Evolutionary conservation across 495 filamentous ascomycete genomes (phyloP).

Genomic region (Talaromyces thailandensis): DNA sequence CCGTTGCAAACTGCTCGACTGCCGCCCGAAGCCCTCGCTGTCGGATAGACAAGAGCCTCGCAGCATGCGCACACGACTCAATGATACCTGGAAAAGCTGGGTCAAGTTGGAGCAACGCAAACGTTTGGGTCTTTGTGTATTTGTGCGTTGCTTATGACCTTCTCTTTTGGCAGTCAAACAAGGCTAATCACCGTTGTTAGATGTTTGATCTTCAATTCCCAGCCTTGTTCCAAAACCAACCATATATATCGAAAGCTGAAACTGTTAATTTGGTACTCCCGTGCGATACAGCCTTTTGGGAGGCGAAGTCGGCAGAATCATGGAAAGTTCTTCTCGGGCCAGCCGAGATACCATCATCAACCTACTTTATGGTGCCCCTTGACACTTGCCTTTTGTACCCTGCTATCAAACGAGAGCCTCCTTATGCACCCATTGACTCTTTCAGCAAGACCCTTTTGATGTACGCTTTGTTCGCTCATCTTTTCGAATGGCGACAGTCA

Average conservation of each 20-base stretch:
- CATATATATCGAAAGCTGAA: slow-evolving; percentile 18
- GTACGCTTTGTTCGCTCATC: slow-evolving; percentile 17
- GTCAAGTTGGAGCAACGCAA: slow-evolving; percentile 15
- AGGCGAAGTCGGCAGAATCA: slow-evolving; percentile 9
- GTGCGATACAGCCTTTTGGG: slow-evolving; percentile 14
- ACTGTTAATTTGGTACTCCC: slow-evolving; percentile 16
- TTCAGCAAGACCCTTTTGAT: slow-evolving; percentile 18
- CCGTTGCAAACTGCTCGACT: slow-evolving; percentile 16
- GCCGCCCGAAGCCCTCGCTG: slow-evolving; percentile 9
- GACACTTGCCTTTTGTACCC: slow-evolving; percentile 12
- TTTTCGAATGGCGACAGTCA: slow-evolving; percentile 20
- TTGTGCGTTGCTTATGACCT: slow-evolving; percentile 9
- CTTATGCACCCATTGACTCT: slow-evolving; percentile 10
- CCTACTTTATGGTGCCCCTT: slow-evolving; percentile 15
- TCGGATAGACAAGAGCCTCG: slow-evolving; percentile 3
- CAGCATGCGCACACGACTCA: slow-evolving; percentile 8
- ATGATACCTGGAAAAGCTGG: slow-evolving; percentile 16
- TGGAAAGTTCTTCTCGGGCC: slow-evolving; percentile 15
- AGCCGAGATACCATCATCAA: slow-evolving; percentile 12
- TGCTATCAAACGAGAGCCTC: slow-evolving; percentile 2
- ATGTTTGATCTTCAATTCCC: slow-evolving; percentile 16
- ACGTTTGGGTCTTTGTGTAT: slow-evolving; percentile 17
- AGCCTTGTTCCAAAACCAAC: slow-evolving; percentile 18
- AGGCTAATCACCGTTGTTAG: slow-evolving; percentile 4
- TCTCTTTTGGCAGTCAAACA: not conserved